These are phyloP conservation scores for Lojkania enalia DNA, from an alignment of 2,329 filamentous ascomycete species.

Conservation along the genomic window DNA sequence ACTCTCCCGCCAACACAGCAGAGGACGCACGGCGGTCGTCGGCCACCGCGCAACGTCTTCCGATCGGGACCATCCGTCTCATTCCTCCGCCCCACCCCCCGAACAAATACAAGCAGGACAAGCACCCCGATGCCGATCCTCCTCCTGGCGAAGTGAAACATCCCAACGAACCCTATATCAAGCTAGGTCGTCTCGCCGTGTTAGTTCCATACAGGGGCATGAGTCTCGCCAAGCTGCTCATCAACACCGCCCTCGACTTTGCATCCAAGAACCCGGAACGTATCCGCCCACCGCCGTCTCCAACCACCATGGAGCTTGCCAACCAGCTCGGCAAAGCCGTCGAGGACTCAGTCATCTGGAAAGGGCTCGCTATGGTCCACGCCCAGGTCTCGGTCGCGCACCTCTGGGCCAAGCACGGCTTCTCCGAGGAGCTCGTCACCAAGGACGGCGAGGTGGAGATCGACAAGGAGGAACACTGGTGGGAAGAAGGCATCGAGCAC, in stretches of 20 bases:
- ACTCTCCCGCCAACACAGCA: conserved; percentile 46
- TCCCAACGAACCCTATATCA: conserved; percentile 74
- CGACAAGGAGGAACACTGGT: conserved; percentile 58
- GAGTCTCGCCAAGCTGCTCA: conserved; percentile 66
- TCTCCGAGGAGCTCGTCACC: conserved; percentile 74
- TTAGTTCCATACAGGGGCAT: conserved; percentile 65
- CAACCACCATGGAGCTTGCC: conserved; percentile 48
- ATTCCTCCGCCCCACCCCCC: conserved; percentile 78
- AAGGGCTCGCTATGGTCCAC: conserved; percentile 77
- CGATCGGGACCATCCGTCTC: conserved; percentile 77
- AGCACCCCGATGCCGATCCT: conserved; percentile 36
- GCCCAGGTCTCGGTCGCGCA: conserved; percentile 69
- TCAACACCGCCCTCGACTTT: conserved; percentile 71
- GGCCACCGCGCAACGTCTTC: conserved; percentile 49
- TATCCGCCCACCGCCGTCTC: conserved; percentile 45
- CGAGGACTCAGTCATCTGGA: conserved; percentile 60
- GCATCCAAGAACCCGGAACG: conserved; percentile 61
- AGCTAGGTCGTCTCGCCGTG: conserved; percentile 78
- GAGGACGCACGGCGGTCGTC: conserved; percentile 41
- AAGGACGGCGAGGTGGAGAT: conserved; percentile 41
- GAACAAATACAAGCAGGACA: conserved; percentile 56
- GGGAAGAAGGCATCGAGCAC: conserved; percentile 82
- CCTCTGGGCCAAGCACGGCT: conserved; percentile 74
- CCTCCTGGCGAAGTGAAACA: conserved; percentile 52
- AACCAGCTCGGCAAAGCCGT: conserved; percentile 48